phyloP scores from a whole-genome alignment of 805 yeast species.

The Candida railenensis region DNA sequence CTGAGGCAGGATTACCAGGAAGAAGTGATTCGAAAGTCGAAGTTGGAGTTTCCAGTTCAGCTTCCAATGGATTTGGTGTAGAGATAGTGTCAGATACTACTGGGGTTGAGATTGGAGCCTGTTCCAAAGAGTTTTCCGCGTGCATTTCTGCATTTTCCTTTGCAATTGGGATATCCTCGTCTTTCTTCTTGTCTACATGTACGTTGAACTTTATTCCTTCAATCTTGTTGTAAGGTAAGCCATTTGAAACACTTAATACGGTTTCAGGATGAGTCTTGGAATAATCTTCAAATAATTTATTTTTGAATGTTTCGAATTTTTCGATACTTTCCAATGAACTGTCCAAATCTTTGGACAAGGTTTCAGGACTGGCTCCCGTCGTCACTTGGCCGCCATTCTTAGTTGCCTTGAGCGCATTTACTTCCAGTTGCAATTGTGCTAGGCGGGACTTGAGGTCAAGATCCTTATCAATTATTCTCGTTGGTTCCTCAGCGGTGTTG shows the following conservation, averaged over 20 bases:
- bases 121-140: background rate
- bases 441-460: constrained; percentile 11
- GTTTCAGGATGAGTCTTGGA: background rate
- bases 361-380: background rate
- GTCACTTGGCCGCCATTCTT: constrained; percentile 6
- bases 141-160: background rate
- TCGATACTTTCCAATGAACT: background rate
- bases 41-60: background rate
- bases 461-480: constrained; percentile 10
- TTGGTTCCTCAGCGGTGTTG: constrained; percentile 9
- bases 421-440: constrained; percentile 20
- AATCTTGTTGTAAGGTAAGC: background rate
- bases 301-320: background rate
- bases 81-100: background rate
- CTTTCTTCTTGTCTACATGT: background rate
- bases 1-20: too few species aligned
- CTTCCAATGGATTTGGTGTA: background rate
- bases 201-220: background rate
- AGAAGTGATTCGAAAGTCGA: background rate
- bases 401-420: constrained; percentile 11
- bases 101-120: background rate
- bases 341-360: background rate
- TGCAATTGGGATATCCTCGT: background rate
- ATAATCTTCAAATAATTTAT: constrained; percentile 2
- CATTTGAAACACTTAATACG: background rate